These are phyloP conservation scores for Stenogyne calaminthoides DNA, from an alignment of 305 asterid species.

Conservation along the genomic window DNA sequence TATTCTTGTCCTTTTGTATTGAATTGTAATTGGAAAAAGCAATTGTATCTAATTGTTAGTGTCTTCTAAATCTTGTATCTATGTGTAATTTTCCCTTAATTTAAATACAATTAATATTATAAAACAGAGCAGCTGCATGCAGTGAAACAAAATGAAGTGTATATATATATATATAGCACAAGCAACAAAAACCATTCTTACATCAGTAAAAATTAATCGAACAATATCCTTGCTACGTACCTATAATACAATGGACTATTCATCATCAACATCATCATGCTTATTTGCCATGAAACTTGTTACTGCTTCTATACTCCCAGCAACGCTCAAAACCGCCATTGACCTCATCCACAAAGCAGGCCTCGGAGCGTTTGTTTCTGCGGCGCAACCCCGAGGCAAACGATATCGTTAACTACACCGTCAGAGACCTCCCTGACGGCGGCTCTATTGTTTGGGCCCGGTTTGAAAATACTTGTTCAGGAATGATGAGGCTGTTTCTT, in stretches of 20 bases:
- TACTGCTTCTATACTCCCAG: background rate
- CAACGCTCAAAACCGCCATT: background rate
- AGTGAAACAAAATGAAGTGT: background rate
- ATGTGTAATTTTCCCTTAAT: too few species aligned
- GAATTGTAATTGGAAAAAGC: too few species aligned
- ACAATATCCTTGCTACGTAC: too few species aligned
- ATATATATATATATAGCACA: background rate
- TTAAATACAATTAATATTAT: too few species aligned
- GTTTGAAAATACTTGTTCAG: background rate
- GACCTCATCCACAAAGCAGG: constrained; percentile 22
- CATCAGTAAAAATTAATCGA: too few species aligned
- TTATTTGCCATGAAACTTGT: background rate
- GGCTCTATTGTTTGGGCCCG: background rate
- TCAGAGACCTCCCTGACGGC: background rate
- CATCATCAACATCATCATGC: background rate
- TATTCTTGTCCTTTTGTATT: too few species aligned
- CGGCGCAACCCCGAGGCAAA: background rate
- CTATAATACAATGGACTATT: background rate
- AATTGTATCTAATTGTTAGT: too few species aligned
- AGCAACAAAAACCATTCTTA: background rate
- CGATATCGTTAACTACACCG: background rate
- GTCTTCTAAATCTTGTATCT: too few species aligned
- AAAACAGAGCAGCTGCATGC: too few species aligned
- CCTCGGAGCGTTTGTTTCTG: background rate
- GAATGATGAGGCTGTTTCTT: background rate